These are phyloP conservation scores for Xylaria sp. DNA, from an alignment of 2,329 filamentous ascomycete species.

Conservation along the genomic window DNA sequence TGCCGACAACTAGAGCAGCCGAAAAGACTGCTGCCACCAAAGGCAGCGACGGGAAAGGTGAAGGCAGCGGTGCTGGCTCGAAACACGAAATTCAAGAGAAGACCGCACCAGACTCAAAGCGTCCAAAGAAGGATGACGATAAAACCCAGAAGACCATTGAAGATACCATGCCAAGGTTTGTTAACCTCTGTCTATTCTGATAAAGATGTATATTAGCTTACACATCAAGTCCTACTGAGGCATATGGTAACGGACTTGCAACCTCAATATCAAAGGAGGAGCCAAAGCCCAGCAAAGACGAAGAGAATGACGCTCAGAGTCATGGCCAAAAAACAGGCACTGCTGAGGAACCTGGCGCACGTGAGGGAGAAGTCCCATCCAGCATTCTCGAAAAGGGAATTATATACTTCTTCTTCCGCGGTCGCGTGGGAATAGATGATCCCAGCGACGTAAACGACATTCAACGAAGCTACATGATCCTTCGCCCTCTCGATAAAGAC, in stretches of 20 bases:
- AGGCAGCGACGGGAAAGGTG: constrained; percentile 19
- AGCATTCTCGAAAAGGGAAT: constrained; percentile 85
- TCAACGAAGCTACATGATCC: constrained; percentile 80
- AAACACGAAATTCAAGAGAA: constrained; percentile 51
- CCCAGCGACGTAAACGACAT: constrained; percentile 77
- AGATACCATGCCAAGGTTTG: constrained; percentile 55
- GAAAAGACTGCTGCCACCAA: constrained; percentile 33
- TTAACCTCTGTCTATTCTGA: neutral
- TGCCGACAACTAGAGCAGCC: constrained; percentile 44
- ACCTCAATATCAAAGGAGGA: constrained; percentile 29
- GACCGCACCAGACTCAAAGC: constrained; percentile 53
- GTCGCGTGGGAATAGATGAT: constrained; percentile 77
- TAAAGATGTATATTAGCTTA: constrained; percentile 26
- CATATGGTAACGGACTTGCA: constrained; percentile 39
- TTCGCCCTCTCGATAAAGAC: constrained; percentile 76
- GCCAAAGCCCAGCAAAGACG: constrained; percentile 18
- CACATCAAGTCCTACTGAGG: constrained; percentile 40
- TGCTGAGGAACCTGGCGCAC: constrained; percentile 46
- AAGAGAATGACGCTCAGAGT: constrained; percentile 49
- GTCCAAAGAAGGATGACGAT: constrained; percentile 48
- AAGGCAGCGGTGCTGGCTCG: constrained; percentile 43
- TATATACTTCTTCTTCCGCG: constrained; percentile 90
- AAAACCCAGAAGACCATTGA: constrained; percentile 64
- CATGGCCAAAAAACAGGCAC: constrained; percentile 52
- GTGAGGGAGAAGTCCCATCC: constrained; percentile 53